Percentiles rank a stretch among this genome's conserved stretches.
Evolutionary conservation across 2,329 filamentous ascomycete species (phyloP).

Genomic region (Neonectria punicea): DNA sequence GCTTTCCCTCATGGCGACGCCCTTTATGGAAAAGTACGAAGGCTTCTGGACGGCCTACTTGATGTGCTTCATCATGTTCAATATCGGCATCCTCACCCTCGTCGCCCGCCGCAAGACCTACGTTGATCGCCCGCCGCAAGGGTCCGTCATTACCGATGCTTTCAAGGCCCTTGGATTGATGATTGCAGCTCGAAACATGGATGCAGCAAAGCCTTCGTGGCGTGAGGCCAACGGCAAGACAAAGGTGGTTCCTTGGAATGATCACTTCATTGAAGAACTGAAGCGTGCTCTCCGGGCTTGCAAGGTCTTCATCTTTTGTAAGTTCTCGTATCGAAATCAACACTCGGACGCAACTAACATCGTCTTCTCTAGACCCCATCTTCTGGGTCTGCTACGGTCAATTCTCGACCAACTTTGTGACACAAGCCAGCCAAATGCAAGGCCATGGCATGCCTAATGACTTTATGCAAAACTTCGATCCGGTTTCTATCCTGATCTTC

Average conservation of each 20-base stretch:
- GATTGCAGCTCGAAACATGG: conserved; percentile 55
- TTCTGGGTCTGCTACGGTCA: conserved; percentile 77
- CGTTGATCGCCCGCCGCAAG: conserved; percentile 65
- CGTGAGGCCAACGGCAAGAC: conserved; percentile 62
- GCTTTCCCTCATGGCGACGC: conserved; percentile 73
- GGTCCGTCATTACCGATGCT: conserved; percentile 72
- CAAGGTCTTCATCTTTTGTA: conserved; percentile 73
- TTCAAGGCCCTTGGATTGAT: conserved; percentile 62
- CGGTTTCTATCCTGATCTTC: conserved; percentile 73
- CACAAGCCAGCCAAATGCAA: conserved; percentile 67
- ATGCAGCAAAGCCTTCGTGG: conserved; percentile 75
- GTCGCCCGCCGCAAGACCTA: conserved; percentile 58
- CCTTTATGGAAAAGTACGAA: conserved; percentile 73
- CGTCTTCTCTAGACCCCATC: conserved; percentile 59
- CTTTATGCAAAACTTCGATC: conserved; percentile 74
- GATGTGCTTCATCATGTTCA: conserved; percentile 70
- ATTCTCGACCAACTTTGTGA: conserved; percentile 73
- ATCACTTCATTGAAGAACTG: conserved; percentile 77
- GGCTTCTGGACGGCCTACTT: conserved; percentile 75
- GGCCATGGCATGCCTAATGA: conserved; percentile 76
- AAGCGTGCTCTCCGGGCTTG: conserved; percentile 74
- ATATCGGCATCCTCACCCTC: conserved; percentile 65
- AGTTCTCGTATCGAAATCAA: conserved; percentile 13
- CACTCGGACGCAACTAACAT: background rate
- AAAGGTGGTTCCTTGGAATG: conserved; percentile 67